Base-by-base conservation (phyloP, 768 basidiomycete species). In the Xerocomus spinulosus region DNA sequence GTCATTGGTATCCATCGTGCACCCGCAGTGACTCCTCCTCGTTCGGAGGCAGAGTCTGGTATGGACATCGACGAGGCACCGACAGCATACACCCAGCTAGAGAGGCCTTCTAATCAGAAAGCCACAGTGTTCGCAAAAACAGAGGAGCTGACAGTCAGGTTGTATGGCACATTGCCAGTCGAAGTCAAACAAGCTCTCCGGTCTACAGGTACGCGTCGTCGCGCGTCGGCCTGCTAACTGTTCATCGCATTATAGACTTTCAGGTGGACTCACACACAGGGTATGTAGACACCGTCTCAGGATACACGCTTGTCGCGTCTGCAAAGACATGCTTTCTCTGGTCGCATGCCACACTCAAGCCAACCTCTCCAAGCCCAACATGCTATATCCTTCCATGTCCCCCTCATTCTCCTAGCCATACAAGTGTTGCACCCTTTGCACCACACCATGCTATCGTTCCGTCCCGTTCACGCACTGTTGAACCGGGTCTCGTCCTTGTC, bases 401-500 rank as follows among this genome's bases (percentile, higher is more conserved):
- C 5, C 67, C 68, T 50, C 70, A 75, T 48, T 52, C 69, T 18
- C 64, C 68, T 18, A 65, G 67, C 28, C 59, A 63, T 2, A 60
- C 67, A 39, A 76, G 79, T 30, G 73, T 79, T 12, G 69, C 79
- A 32, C 77, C 81, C 67, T 74, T 74, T n/a, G 61, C 73, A 9
- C 75, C 76, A 5, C 62, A 71, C 37, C 67, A 76, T 35, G 71
- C 68, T 2, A 77, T 92, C 14, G 78, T 90, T 18, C 85, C 88
- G 14, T 74, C 79, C 12, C 80, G 87, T 34, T 58, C 58, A 25
- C 64, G 62, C 15, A 54, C 62, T 39, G 34, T 66, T 10, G 93
- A 97, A 68, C 93, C 93, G 3, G 92, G 92, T 21, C 78, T 95
- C 32, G 81, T 96, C 35, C 77, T 94, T 43, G 69, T 89, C 42